Evolutionary conservation across 139 green algal species (phyloP).

Genomic region (Desmodesmus armatus): DNA sequence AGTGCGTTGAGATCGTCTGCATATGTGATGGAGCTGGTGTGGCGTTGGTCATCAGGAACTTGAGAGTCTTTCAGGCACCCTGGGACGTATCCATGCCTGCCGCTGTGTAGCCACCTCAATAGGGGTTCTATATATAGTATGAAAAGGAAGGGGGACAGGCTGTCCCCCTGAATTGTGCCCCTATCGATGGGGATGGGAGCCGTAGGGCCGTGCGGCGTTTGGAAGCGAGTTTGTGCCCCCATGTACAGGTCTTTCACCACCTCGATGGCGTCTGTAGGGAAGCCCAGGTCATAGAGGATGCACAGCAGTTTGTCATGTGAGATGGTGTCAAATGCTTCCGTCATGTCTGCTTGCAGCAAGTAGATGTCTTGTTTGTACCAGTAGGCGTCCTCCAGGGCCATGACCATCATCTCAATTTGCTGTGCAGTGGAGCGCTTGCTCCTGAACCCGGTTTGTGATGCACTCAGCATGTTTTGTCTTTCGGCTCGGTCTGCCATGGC

Average conservation of each 20-base stretch:
- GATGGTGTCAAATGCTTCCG: slow-evolving; percentile 57
- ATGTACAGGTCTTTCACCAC: slow-evolving; percentile 58
- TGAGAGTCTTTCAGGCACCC: background rate
- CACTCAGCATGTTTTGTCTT: slow-evolving; percentile 18
- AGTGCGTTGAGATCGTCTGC: slow-evolving; percentile 10
- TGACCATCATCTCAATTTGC: slow-evolving; percentile 34
- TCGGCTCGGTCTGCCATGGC: slow-evolving; percentile 37
- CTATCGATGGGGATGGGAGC: slow-evolving; percentile 41
- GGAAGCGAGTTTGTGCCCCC: slow-evolving; percentile 34
- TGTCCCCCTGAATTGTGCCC: slow-evolving; percentile 60
- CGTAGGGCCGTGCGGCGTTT: slow-evolving; percentile 15
- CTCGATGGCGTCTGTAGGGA: slow-evolving; percentile 47
- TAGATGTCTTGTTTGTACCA: slow-evolving; percentile 42
- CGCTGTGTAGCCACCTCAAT: no score
- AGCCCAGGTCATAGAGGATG: slow-evolving; percentile 55
- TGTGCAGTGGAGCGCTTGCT: slow-evolving; percentile 1
- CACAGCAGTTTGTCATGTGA: slow-evolving; percentile 54
- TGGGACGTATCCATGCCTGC: background rate
- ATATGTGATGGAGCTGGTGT: no score
- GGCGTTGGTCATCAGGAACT: no score
- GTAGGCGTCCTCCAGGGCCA: slow-evolving; percentile 48
- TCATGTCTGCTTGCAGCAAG: slow-evolving; percentile 50
- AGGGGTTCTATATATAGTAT: no score
- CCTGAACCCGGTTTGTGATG: slow-evolving; percentile 56
- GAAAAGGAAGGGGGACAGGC: slow-evolving; percentile 53